Conservation (phyloP, 2,329 filamentous ascomycete genomes). For the Rutstroemia sp. region DNA sequence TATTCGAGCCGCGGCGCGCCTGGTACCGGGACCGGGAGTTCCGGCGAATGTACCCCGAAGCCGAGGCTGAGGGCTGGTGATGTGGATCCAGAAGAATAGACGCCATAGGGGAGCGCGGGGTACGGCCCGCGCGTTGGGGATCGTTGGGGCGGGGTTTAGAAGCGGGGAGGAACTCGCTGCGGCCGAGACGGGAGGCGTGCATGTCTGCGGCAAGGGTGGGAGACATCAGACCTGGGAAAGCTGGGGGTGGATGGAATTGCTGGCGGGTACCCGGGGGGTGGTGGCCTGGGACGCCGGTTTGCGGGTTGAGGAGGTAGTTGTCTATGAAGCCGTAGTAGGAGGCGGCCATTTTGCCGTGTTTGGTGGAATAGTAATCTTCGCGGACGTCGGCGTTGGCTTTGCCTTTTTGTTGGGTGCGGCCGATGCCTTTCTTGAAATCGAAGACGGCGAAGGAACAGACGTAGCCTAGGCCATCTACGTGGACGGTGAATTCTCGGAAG, state of each 20-base stretch:
- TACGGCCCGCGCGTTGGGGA: conserved; percentile 31
- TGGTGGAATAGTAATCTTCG: conserved; percentile 89
- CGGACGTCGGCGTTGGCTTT: conserved; percentile 49
- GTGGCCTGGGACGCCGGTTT: conserved; percentile 55
- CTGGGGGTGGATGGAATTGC: conserved; percentile 67
- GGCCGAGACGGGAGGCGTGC: conserved; percentile 41
- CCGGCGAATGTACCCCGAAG: conserved; percentile 39
- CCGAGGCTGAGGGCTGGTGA: conserved; percentile 57
- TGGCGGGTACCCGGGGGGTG: conserved; percentile 47
- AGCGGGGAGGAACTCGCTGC: conserved; percentile 37
- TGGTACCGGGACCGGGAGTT: conserved; percentile 39
- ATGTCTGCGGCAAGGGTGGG: conserved; percentile 50
- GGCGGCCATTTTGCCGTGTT: conserved; percentile 97
- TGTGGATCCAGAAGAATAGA: conserved; percentile 70
- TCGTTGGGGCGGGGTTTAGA: conserved; percentile 32
- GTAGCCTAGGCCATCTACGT: conserved; percentile 92
- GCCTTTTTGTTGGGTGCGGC: conserved; percentile 38
- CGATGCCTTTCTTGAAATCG: conserved; percentile 80
- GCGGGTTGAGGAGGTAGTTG: conserved; percentile 75
- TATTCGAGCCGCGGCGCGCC: conserved; percentile 36
- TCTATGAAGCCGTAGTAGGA: conserved; percentile 94
- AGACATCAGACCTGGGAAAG: conserved; percentile 64
- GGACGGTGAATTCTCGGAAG: conserved; percentile 94
- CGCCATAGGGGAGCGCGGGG: conserved; percentile 52
- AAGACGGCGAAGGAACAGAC: conserved; percentile 98